Conservation (phyloP, 2,329 filamentous ascomycete genomes). For the Chalaropsis ovoidea region DNA sequence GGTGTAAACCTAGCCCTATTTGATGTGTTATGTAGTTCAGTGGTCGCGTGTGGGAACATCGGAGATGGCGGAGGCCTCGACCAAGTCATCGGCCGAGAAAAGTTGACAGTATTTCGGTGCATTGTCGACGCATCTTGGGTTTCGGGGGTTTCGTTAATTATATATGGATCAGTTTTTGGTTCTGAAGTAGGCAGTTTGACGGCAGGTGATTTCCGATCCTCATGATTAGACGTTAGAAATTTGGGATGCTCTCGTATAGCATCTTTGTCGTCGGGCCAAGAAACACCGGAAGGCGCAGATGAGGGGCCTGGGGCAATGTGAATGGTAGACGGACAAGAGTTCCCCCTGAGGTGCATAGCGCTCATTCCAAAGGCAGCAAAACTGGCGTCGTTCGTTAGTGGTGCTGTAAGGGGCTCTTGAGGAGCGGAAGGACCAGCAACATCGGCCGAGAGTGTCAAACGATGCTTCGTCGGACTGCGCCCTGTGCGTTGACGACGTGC, state of each 20-base stretch:
- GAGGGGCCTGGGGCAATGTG: slow-evolving; percentile 53
- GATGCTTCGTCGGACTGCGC: slow-evolving; percentile 50
- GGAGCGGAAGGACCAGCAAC: slow-evolving; percentile 40
- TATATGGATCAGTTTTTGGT: not conserved
- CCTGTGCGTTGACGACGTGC: slow-evolving; percentile 42
- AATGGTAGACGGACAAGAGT: slow-evolving; percentile 43
- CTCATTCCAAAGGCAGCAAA: slow-evolving; percentile 19
- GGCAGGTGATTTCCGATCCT: slow-evolving; percentile 24
- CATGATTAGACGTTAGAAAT: slow-evolving; percentile 36
- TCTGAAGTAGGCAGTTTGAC: not conserved
- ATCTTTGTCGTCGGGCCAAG: slow-evolving; percentile 46
- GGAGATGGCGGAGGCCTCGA: slow-evolving; percentile 38
- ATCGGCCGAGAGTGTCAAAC: slow-evolving; percentile 50
- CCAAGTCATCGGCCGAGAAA: slow-evolving; percentile 27
- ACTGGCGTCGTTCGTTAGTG: slow-evolving; percentile 44
- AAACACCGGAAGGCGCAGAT: slow-evolving; percentile 54
- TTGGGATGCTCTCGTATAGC: slow-evolving; percentile 33
- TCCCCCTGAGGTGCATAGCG: slow-evolving; percentile 40
- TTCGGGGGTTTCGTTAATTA: not conserved
- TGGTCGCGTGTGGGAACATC: slow-evolving; percentile 31
- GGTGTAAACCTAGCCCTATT: not conserved
- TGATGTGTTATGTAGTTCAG: not conserved
- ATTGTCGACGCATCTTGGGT: not conserved
- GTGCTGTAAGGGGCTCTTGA: slow-evolving; percentile 51
- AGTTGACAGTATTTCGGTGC: slow-evolving; percentile 14